These are phyloP conservation scores for Russula olivacea DNA, from an alignment of 768 basidiomycete species.

Conservation along the genomic window DNA sequence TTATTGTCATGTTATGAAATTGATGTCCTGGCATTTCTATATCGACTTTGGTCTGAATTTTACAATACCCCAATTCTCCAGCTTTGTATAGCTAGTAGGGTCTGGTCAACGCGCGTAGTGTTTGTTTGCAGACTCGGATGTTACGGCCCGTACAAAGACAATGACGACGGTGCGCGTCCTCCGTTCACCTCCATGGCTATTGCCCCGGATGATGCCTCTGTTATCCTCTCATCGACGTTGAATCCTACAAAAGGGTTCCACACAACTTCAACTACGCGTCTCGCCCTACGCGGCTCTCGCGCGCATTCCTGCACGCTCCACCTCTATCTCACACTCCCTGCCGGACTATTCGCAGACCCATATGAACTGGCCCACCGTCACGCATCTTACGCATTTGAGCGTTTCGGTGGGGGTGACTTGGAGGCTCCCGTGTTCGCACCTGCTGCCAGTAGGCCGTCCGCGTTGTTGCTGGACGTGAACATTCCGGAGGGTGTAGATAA, in stretches of 20 bases:
- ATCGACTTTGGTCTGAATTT: no score
- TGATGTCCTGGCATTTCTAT: no score
- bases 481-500: not conserved
- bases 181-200: not conserved
- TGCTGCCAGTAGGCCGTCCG: not conserved
- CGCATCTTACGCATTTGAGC: slow-evolving; percentile 12
- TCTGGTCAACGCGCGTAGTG: no score
- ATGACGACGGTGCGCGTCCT: no score
- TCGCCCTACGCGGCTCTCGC: not conserved
- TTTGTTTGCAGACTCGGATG: no score
- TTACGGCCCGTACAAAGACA: no score
- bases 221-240: slow-evolving; percentile 10
- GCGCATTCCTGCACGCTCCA: not conserved
- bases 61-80: no score
- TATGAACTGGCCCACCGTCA: slow-evolving; percentile 6
- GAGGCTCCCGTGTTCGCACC: slow-evolving; percentile 10
- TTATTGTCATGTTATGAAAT: no score
- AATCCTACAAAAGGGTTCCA: slow-evolving; percentile 4
- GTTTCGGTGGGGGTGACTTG: slow-evolving; percentile 15
- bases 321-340: slow-evolving; percentile 12
- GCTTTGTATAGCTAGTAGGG: no score
- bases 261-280: slow-evolving; percentile 6
- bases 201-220: not conserved
- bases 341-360: slow-evolving; percentile 12
- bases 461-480: slow-evolving; percentile 9